phyloP scores from a whole-genome alignment of 176 grass and related monocot species.

The Zizania latifolia region DNA sequence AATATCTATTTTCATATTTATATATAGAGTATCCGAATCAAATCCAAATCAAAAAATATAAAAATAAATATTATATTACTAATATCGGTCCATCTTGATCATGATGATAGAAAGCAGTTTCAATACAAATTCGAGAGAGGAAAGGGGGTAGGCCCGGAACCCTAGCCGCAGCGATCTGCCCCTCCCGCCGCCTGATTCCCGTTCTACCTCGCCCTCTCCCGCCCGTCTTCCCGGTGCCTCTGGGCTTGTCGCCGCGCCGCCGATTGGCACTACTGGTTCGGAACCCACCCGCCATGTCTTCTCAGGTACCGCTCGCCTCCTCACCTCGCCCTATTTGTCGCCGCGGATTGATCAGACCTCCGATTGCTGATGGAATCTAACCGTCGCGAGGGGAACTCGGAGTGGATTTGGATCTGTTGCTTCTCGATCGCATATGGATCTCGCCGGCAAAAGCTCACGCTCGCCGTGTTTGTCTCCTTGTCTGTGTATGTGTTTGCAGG shows the following conservation, averaged over 20 bases:
- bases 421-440: background rate
- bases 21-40: too few relatives aligned
- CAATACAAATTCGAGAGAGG: too few relatives aligned
- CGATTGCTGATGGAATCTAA: background rate
- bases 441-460: background rate
- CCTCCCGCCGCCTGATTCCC: conserved; percentile 26
- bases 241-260: background rate
- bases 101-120: too few relatives aligned
- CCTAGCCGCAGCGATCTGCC: conserved; percentile 21
- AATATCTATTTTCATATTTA: too few relatives aligned
- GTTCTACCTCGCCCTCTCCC: background rate
- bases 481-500: conserved; percentile 53
- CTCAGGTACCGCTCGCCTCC: conserved; percentile 35
- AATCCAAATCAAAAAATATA: too few relatives aligned
- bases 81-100: too few relatives aligned
- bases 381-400: background rate
- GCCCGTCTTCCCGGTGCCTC: background rate
- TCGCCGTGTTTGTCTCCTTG: background rate
- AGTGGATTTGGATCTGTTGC: background rate
- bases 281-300: conserved; percentile 27
- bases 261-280: background rate
- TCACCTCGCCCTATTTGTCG: background rate
- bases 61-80: too few relatives aligned
- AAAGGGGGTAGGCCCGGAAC: conserved; percentile 6
- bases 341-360: conserved; percentile 1